A percentile compares a stretch with the other conserved stretches of the same genome.
Evolutionary conservation across 2,329 filamentous ascomycete genomes (phyloP).

Genomic region (Fusarium setosum): DNA sequence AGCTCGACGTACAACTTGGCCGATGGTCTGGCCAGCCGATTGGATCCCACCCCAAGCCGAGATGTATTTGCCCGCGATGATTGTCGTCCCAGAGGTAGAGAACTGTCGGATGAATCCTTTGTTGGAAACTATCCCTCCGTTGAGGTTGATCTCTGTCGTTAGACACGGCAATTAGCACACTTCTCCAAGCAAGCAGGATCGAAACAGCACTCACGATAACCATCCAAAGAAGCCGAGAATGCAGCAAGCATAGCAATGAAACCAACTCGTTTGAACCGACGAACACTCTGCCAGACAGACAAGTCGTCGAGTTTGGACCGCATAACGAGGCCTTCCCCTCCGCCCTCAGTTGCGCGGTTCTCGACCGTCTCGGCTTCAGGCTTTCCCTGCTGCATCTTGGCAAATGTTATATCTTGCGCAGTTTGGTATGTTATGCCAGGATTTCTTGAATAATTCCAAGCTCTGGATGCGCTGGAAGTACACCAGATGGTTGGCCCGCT

Average conservation of each 20-base stretch:
- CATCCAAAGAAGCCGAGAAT: slow-evolving; percentile 55
- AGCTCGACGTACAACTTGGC: slow-evolving; percentile 46
- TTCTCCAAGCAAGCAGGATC: too few species aligned
- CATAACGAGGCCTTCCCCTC: slow-evolving; percentile 42
- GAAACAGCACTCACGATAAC: slow-evolving; percentile 46
- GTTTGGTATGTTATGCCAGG: too few species aligned
- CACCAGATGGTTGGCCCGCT: too few species aligned
- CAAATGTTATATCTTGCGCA: not conserved
- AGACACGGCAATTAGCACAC: too few species aligned
- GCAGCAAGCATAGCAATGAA: slow-evolving; percentile 53
- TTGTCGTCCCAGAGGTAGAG: slow-evolving; percentile 42
- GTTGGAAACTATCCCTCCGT: slow-evolving; percentile 53
- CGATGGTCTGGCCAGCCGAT: slow-evolving; percentile 51
- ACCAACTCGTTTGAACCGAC: slow-evolving; percentile 48
- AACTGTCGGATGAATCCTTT: slow-evolving; percentile 54
- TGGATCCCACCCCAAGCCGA: slow-evolving; percentile 54
- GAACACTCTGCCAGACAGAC: slow-evolving; percentile 50
- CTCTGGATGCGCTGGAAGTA: too few species aligned
- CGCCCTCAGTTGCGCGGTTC: not conserved
- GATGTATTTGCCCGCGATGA: slow-evolving; percentile 50
- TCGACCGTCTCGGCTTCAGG: slow-evolving; percentile 26
- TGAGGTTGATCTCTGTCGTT: slow-evolving; percentile 42
- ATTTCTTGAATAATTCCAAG: too few species aligned
- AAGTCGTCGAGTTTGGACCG: slow-evolving; percentile 51
- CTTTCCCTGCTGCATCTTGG: slow-evolving; percentile 10